Base-by-base conservation (phyloP, 2,329 filamentous ascomycete genomes). In the Nemania diffusa region DNA sequence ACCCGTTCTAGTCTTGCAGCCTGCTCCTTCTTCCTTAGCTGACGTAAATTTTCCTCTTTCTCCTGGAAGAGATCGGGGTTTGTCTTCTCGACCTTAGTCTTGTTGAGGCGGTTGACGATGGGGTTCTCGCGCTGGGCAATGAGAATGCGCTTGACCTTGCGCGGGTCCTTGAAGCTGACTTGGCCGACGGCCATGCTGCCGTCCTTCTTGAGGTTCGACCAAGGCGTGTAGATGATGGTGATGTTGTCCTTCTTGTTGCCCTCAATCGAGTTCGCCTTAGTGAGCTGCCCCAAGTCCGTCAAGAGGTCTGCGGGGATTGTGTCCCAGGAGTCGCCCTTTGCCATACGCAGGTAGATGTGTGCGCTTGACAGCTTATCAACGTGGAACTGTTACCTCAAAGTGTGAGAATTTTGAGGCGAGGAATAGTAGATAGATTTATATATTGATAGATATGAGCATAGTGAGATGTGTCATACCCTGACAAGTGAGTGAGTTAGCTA, bases 201-300 rank as follows among this genome's bases (percentile, higher is more conserved):
- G 77, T 97, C 93, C 78, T 99, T 99, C 78, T 93, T 92, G 37
- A 99, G 87, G 79, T 99, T 99, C 51, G 92, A 92, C 94, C 96
- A 98, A 6, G 96, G 96, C 4, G 96, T 99, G 83, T 99, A 99
- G 76, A 99, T 97, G 76, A 99, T 81, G 17, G 94, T 97, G 75
- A 99, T 85, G 81, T 98, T 98, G 80, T 98, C 95, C 80, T 97
- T 98, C 82, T 99, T 99, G 84, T 99, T 99, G 71, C 96, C 96
- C 84, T 99, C 96, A 74, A 99, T 99, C 65, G 94, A 97, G 82
- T 99, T 99, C 69, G 96, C 96, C 82, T 99, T 99, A 64, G 96
- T 99, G 74, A 99, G 85, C 80, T 99, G 96, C n/a, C 92, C 96
- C 75, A 96, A 93, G 80, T 99, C 96, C 72, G 85, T 88, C 67